Conservation (phyloP, 805 yeast genomes). For the Hyphopichia homilentoma region DNA sequence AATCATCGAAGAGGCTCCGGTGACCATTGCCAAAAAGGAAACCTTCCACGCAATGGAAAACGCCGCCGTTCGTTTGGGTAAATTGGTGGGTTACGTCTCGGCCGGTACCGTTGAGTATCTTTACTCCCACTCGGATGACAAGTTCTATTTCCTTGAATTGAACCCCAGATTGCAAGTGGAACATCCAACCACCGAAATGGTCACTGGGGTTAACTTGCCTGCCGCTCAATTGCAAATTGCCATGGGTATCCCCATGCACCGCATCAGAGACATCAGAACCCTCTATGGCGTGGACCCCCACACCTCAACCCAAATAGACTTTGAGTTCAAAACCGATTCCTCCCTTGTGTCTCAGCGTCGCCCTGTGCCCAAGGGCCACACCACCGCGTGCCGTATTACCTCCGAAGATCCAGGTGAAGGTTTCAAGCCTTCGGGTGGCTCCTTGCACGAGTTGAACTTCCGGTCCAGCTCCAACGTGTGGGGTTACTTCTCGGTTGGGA, state of each 20-base stretch:
- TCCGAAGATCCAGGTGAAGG: slow-evolving; percentile 22
- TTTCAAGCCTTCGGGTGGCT: slow-evolving; percentile 24
- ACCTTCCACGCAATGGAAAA: slow-evolving; percentile 13
- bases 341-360: slow-evolving; percentile 27
- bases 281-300: slow-evolving; percentile 96
- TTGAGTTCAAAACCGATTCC: slow-evolving; percentile 11
- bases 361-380: slow-evolving; percentile 19
- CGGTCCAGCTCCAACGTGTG: slow-evolving; percentile 96
- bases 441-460: slow-evolving; percentile 16
- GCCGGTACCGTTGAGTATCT: slow-evolving; percentile 27
- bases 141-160: slow-evolving; percentile 21
- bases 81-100: slow-evolving; percentile 17
- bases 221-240: slow-evolving; percentile 67
- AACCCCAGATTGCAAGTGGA: slow-evolving; percentile 26
- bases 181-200: slow-evolving; percentile 23
- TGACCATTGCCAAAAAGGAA: slow-evolving; percentile 5
- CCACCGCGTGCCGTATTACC: slow-evolving; percentile 22
- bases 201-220: slow-evolving; percentile 19
- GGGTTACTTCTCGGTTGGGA: slow-evolving; percentile 98
- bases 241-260: slow-evolving; percentile 98
- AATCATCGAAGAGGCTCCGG: slow-evolving; percentile 24
- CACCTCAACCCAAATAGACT: slow-evolving; percentile 21
- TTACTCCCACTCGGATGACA: slow-evolving; percentile 19
- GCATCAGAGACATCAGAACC: slow-evolving; percentile 88
- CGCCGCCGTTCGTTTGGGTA: slow-evolving; percentile 16